A percentile compares a stretch with the other conserved stretches of the same genome.
phyloP scores from a whole-genome alignment of 2,329 filamentous ascomycete species.

The Aspergillus spinulosporus region DNA sequence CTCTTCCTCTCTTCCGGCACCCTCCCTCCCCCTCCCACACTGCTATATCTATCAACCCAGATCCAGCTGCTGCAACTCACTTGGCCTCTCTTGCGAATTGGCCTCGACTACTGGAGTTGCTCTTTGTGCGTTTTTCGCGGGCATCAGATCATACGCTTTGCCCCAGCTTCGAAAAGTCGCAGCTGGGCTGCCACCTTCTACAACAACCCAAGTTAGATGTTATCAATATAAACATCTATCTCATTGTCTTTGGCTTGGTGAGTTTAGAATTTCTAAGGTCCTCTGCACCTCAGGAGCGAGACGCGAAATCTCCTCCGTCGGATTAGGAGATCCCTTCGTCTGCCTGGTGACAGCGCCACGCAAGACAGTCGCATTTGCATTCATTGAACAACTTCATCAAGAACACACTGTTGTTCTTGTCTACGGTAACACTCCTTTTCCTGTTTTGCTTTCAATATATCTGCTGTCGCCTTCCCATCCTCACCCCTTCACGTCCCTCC shows the following conservation, averaged over 20 bases:
- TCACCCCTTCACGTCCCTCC: background rate
- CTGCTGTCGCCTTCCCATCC: background rate
- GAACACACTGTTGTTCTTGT: conserved; percentile 7
- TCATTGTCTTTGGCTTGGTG: background rate
- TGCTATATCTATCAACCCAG: background rate
- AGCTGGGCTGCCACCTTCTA: conserved; percentile 3
- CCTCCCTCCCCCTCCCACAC: conserved; percentile 11
- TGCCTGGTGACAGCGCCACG: conserved; percentile 15
- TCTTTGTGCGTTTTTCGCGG: background rate
- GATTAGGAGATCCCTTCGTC: conserved; percentile 12
- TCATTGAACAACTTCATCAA: conserved; percentile 2
- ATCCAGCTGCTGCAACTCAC: background rate
- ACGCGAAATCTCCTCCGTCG: background rate
- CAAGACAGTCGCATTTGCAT: conserved; percentile 10
- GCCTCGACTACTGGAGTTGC: background rate
- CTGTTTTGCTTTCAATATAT: background rate
- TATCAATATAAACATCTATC: background rate
- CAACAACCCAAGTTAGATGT: conserved; percentile 3
- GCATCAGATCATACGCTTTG: background rate
- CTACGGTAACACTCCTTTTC: background rate
- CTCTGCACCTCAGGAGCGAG: background rate
- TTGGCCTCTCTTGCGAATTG: background rate
- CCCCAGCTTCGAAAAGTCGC: conserved; percentile 3
- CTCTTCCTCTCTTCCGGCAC: conserved; percentile 8
- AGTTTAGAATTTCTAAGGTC: background rate